Evolutionary conservation across 495 filamentous ascomycete species (phyloP).

Genomic region (Extremus antarcticus): DNA sequence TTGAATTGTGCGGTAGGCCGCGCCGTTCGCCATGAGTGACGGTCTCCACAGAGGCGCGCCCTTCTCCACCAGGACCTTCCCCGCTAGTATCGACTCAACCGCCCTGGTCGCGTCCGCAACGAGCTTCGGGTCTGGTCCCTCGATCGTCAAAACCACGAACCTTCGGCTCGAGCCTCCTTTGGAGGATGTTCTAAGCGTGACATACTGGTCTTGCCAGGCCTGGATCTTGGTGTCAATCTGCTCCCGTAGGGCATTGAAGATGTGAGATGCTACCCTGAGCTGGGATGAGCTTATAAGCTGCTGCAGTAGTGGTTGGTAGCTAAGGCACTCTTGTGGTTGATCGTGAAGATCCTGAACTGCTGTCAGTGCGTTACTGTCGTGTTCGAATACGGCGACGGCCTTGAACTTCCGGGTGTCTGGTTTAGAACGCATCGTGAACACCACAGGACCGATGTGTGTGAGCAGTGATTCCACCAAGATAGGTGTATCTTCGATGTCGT

Average conservation of each 20-base stretch:
- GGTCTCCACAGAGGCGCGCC: neutral
- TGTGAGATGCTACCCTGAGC: neutral
- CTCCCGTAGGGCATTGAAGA: neutral
- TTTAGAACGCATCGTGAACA: neutral
- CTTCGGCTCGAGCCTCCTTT: neutral
- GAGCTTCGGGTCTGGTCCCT: conserved; percentile 29
- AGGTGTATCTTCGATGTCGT: no score
- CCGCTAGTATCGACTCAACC: neutral
- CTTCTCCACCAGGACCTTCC: neutral
- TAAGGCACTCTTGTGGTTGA: neutral
- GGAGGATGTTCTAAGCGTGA: neutral
- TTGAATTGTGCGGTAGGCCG: neutral
- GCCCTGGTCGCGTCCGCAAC: conserved; percentile 31
- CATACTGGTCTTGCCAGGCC: neutral
- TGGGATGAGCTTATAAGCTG: neutral
- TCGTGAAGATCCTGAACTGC: neutral
- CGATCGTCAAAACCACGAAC: conserved; percentile 27
- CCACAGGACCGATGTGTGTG: neutral
- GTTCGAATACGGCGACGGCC: neutral
- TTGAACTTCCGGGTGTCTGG: neutral
- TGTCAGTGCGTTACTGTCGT: neutral
- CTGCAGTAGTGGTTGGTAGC: neutral
- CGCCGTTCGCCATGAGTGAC: neutral
- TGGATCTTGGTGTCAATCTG: neutral
- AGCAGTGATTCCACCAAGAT: neutral